These are phyloP conservation scores for Gossypium turneri DNA, from an alignment of 345 rosid genomes.

Conservation along the genomic window DNA sequence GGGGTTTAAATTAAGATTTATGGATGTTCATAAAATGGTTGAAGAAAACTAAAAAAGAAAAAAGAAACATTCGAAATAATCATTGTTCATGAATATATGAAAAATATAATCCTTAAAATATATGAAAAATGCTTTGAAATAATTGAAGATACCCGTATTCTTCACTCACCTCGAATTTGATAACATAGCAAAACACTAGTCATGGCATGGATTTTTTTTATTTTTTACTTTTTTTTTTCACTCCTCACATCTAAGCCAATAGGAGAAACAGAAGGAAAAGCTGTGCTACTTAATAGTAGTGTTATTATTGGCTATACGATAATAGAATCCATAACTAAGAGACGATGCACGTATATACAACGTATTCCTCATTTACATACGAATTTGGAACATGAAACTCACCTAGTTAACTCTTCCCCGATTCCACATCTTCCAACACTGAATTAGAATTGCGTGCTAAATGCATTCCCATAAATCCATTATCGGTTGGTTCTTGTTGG, in stretches of 20 bases:
- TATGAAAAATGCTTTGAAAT: too few species aligned
- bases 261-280: background rate
- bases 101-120: too few species aligned
- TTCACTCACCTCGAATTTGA: too few species aligned
- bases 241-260: background rate
- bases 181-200: background rate
- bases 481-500: constrained; percentile 22
- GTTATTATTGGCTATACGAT: background rate
- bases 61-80: too few species aligned
- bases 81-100: too few species aligned
- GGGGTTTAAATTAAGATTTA: too few species aligned
- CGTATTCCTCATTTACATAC: background rate
- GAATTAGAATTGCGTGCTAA: constrained; percentile 29
- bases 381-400: background rate
- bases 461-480: constrained; percentile 42
- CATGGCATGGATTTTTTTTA: background rate
- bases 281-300: background rate
- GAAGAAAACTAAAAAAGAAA: too few species aligned
- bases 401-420: constrained; percentile 27
- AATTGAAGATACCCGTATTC: too few species aligned
- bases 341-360: background rate
- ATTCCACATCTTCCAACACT: constrained; percentile 36
- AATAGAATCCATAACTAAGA: background rate
- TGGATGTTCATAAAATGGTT: too few species aligned
- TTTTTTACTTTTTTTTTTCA: background rate